Percentiles rank a stretch among this genome's conserved stretches.
These are phyloP conservation scores for Nymphaea thermarum DNA, from an alignment of 164 flowering plant species.

Conservation along the genomic window DNA sequence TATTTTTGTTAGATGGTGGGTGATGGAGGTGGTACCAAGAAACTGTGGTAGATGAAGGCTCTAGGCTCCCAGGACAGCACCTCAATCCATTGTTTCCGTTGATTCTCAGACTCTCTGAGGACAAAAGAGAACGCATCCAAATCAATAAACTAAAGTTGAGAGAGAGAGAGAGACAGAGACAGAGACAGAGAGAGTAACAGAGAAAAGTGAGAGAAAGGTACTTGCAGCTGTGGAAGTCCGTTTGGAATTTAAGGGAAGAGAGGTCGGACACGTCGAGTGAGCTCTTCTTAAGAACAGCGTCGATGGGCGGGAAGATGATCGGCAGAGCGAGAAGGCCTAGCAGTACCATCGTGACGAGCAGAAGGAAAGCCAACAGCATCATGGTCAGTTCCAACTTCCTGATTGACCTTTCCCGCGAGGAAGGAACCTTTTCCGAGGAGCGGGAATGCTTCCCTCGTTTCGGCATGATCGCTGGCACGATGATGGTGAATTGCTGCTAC, in stretches of 20 bases:
- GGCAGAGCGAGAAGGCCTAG: slow-evolving; percentile 54
- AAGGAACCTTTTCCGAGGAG: neutral
- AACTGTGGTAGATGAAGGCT: slow-evolving; percentile 75
- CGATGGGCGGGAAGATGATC: slow-evolving; percentile 47
- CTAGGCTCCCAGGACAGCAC: slow-evolving; percentile 97
- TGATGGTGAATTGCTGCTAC: too few species aligned
- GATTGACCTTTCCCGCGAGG: neutral
- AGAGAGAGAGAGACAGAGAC: neutral
- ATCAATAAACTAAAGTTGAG: neutral
- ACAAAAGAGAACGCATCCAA: neutral
- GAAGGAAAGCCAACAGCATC: slow-evolving; percentile 34
- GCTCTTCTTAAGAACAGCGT: slow-evolving; percentile 21
- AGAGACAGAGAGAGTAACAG: neutral
- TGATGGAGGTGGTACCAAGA: slow-evolving; percentile 34
- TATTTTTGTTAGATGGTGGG: neutral
- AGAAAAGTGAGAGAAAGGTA: neutral
- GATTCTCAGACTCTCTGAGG: slow-evolving; percentile 23
- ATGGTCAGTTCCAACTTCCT: slow-evolving; percentile 5
- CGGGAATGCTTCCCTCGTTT: neutral
- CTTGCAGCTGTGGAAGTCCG: neutral
- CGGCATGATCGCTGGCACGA: too few species aligned
- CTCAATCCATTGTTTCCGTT: slow-evolving; percentile 68
- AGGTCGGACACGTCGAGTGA: slow-evolving; percentile 28
- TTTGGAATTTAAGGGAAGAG: neutral
- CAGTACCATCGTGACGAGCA: slow-evolving; percentile 28